Evolutionary conservation across 352 stramenopile species (phyloP).

Genomic region (Ophiocytium majus): DNA sequence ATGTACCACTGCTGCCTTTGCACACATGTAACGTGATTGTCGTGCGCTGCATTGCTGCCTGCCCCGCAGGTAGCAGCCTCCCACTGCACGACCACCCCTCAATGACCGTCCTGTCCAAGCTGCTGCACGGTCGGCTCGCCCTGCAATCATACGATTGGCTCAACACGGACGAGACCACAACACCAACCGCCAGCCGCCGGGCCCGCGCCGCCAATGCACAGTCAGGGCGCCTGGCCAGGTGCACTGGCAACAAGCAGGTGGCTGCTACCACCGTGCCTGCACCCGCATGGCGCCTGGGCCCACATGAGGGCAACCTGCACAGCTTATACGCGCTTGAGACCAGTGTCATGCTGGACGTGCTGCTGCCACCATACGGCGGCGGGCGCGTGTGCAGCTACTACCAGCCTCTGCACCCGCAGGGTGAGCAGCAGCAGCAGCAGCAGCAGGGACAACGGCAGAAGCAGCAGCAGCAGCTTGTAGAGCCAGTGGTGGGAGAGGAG

Average conservation of each 20-base stretch:
- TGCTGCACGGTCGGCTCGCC: neutral
- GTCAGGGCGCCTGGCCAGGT: neutral
- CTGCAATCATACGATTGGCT: constrained; percentile 38
- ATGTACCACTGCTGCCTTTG: too few relatives aligned
- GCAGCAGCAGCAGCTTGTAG: too few relatives aligned
- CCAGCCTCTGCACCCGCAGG: too few relatives aligned
- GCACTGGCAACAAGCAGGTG: neutral
- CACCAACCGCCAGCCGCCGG: too few relatives aligned
- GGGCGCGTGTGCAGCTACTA: neutral
- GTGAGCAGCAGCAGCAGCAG: too few relatives aligned
- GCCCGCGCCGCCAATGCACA: too few relatives aligned
- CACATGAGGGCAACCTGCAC: constrained; percentile 16
- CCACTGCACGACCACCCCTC: constrained; percentile 32
- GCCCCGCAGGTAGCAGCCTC: constrained; percentile 3
- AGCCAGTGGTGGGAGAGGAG: too few relatives aligned
- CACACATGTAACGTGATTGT: too few relatives aligned
- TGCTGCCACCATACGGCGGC: constrained; percentile 33
- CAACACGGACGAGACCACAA: too few relatives aligned
- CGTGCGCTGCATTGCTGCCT: too few relatives aligned
- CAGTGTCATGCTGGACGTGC: constrained; percentile 31
- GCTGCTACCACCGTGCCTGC: neutral
- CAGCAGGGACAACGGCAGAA: too few relatives aligned
- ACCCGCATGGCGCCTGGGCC: constrained; percentile 13
- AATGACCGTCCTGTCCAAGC: constrained; percentile 37
- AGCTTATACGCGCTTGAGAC: neutral